Percentiles rank a stretch among this genome's conserved stretches.
These are phyloP conservation scores for Cutaneotrichosporon dermatis DNA, from an alignment of 1,284 basidiomycete genomes.

Conservation along the genomic window DNA sequence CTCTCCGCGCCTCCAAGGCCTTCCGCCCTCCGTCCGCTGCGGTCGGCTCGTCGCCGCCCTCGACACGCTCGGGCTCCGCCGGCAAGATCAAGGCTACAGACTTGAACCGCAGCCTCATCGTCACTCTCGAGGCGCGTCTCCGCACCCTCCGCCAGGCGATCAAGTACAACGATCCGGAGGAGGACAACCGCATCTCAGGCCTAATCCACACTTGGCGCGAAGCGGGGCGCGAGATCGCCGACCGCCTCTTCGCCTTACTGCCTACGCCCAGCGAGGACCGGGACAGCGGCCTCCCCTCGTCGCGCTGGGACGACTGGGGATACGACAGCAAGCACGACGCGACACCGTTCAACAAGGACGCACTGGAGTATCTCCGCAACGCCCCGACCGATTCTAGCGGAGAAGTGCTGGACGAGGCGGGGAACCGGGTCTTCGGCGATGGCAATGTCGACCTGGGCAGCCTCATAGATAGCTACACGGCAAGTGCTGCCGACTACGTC, in stretches of 20 bases:
- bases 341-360: slow-evolving; percentile 12
- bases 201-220: slow-evolving; percentile 36
- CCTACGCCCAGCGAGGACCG: slow-evolving; percentile 20
- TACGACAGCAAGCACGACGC: neutral
- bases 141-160: slow-evolving; percentile 32
- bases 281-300: neutral
- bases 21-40: neutral
- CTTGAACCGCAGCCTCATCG: slow-evolving; percentile 11
- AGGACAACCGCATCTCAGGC: slow-evolving; percentile 29
- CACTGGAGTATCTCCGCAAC: slow-evolving; percentile 17
- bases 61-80: neutral
- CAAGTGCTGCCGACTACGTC: no score
- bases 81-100: neutral
- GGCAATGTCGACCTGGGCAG: neutral
- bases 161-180: slow-evolving; percentile 19
- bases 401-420: slow-evolving; percentile 30
- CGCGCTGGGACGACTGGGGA: slow-evolving; percentile 1
- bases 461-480: neutral
- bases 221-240: slow-evolving; percentile 41
- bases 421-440: slow-evolving; percentile 23
- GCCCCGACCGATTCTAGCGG: slow-evolving; percentile 25
- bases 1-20: neutral
- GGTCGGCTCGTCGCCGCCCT: neutral
- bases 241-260: slow-evolving; percentile 32
- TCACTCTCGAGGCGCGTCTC: slow-evolving; percentile 27